A percentile compares a stretch with the other conserved stretches of the same genome.
Conservation (phyloP, 2,329 filamentous ascomycete genomes). For the Talaromyces islandicus region DNA sequence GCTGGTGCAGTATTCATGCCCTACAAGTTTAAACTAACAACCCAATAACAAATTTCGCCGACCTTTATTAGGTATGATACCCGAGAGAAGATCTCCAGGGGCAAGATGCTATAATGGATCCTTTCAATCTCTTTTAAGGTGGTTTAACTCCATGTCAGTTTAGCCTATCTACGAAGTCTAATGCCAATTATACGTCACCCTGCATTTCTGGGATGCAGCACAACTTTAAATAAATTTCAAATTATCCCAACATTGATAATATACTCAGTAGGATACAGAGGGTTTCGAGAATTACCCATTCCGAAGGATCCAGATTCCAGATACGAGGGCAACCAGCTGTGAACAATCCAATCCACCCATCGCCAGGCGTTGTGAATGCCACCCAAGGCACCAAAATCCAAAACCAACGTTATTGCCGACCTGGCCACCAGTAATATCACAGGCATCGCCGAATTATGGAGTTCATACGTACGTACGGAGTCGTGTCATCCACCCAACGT, state of each 20-base stretch:
- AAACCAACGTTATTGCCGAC: not conserved
- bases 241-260: not conserved
- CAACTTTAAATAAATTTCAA: not conserved
- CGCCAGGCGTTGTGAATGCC: not conserved
- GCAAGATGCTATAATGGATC: not conserved
- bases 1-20: not conserved
- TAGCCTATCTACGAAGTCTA: not conserved
- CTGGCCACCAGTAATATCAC: not conserved
- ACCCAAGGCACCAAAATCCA: not conserved
- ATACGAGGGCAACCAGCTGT: not conserved
- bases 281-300: not conserved
- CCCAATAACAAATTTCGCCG: not conserved
- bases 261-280: not conserved
- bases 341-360: not conserved
- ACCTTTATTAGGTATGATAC: not conserved
- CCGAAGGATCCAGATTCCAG: no score
- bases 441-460: not conserved
- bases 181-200: not conserved
- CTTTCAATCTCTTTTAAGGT: not conserved
- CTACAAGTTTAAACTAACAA: not conserved
- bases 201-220: not conserved
- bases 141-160: not conserved
- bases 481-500: not conserved
- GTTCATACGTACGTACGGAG: not conserved
- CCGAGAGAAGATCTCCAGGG: not conserved